Evolutionary conservation across 129 eudicot genomes (phyloP).

Genomic region (Flaveria linearis): DNA sequence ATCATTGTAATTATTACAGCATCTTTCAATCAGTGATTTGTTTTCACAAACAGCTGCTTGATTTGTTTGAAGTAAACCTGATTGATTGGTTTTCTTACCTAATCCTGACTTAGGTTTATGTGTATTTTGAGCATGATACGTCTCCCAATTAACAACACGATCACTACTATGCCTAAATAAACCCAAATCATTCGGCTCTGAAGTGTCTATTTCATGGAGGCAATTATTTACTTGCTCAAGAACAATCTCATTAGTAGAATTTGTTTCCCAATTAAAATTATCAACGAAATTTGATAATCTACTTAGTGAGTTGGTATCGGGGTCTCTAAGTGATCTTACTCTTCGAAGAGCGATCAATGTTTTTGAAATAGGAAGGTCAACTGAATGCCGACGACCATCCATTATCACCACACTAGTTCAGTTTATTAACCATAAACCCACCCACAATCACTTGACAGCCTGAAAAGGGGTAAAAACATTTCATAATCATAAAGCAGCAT

Average conservation of each 20-base stretch:
- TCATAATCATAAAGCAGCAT: constrained; percentile 22
- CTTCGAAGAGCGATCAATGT: constrained; percentile 84
- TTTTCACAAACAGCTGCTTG: constrained; percentile 39
- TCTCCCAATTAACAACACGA: constrained; percentile 37
- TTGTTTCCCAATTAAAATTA: constrained; percentile 78
- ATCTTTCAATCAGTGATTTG: constrained; percentile 42
- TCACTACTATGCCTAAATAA: constrained; percentile 40
- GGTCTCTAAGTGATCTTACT: constrained; percentile 96
- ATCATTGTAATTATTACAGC: constrained; percentile 39
- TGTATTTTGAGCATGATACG: constrained; percentile 37
- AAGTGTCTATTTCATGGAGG: constrained; percentile 21
- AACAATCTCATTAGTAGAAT: constrained; percentile 59
- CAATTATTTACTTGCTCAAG: constrained; percentile 51
- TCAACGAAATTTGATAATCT: constrained; percentile 63
- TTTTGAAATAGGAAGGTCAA: constrained; percentile 84
- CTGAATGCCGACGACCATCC: constrained; percentile 94
- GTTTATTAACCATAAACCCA: constrained; percentile 23
- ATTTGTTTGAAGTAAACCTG: constrained; percentile 28
- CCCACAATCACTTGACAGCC: constrained; percentile 27
- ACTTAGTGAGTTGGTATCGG: constrained; percentile 80
- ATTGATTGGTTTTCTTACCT: constrained; percentile 32
- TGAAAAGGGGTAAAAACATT: constrained; percentile 28
- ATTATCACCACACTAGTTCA: constrained; percentile 32
- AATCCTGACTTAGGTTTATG: constrained; percentile 29
- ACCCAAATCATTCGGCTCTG: constrained; percentile 35